phyloP scores from a whole-genome alignment of 2,329 filamentous ascomycete genomes.

The Myriosclerotinia duriaeana region DNA sequence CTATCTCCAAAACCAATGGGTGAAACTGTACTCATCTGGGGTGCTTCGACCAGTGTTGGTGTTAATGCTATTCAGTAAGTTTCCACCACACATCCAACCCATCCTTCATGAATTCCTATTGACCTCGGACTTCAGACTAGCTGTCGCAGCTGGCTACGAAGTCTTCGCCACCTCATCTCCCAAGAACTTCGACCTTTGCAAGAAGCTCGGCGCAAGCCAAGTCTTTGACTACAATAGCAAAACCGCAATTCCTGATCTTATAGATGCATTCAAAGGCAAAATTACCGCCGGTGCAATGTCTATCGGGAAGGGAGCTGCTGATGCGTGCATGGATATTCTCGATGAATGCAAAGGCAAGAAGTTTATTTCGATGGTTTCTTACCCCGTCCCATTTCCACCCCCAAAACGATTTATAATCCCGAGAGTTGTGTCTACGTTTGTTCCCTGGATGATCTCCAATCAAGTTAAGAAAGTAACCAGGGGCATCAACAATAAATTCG shows the following conservation, averaged over 20 bases:
- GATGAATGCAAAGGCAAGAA: conserved; percentile 13
- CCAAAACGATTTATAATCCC: conserved; percentile 14
- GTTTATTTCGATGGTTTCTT: conserved; percentile 11
- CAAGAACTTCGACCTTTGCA: conserved; percentile 42
- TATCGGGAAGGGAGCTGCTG: conserved; percentile 6
- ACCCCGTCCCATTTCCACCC: conserved; percentile 8
- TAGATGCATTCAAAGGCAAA: conserved; percentile 32
- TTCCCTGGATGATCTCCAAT: conserved; percentile 9
- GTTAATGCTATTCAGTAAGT: conserved; percentile 41
- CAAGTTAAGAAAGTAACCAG: conserved; percentile 4
- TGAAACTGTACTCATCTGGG: conserved; percentile 43
- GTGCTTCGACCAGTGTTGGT: conserved; percentile 31
- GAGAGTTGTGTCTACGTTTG: background rate
- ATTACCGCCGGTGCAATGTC: conserved; percentile 37
- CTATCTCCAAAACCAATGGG: conserved; percentile 34
- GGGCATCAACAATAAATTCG: conserved; percentile 11
- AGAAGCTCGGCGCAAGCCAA: conserved; percentile 44
- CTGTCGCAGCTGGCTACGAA: conserved; percentile 45
- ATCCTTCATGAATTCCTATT: background rate
- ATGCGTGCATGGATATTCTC: conserved; percentile 21
- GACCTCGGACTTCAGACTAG: conserved; percentile 34
- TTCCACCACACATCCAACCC: too few relatives aligned
- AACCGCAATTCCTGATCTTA: conserved; percentile 25
- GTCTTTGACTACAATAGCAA: conserved; percentile 44
- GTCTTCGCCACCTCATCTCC: conserved; percentile 44